Evolutionary conservation across 2,329 filamentous ascomycete genomes (phyloP), one percentile per base, ranked within the genome.

Genomic region (Pseudogymnoascus sp.): DNA sequence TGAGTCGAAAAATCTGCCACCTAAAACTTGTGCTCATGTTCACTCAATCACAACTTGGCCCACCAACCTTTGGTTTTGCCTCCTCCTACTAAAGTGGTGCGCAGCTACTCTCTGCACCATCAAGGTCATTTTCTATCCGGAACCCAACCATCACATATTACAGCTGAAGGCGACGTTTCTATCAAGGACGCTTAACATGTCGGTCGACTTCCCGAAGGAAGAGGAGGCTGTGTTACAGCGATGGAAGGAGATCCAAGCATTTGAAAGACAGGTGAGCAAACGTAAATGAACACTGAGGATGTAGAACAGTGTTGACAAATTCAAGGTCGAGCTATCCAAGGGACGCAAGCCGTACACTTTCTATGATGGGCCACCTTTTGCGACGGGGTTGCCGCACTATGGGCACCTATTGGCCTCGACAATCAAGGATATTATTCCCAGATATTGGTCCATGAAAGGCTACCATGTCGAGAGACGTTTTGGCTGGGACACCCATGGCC

Each of bases 371-470:
- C 88, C 88, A 62, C 88, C 88, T 4, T 91, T 91, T 72, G 87
- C 86, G 72, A 96, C 88, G 67, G 88, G 83, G 62, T 74, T 85
- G 16, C 83, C 83, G 64, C 85, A 87, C 68, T 87, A 87, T 60
- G 81, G 81, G 41, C 86, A 88, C 73, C 87, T 88, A 69, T 84
- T 87, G 62, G 89, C 93, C 37, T 96, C 91, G 18, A 97, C 92
- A 58, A 96, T 97, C 78, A 97, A 97, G 76, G 93, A 97, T 74
- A 94, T 96, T 63, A 96, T 97, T 67, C 92, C 93, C 7, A 82
- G 93, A 68, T 97, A 97, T 75, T 97, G 92, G 91, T 92, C 92
- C 59, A 96, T 96, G 92, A 95, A 95, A 73, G 93, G 93, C 14
- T 90, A 87, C 72, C 89, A 96, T 77, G 92, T 97, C 59, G 90